These are phyloP conservation scores for Scytalidium lignicola DNA, from an alignment of 2,329 filamentous ascomycete species.

Conservation along the genomic window DNA sequence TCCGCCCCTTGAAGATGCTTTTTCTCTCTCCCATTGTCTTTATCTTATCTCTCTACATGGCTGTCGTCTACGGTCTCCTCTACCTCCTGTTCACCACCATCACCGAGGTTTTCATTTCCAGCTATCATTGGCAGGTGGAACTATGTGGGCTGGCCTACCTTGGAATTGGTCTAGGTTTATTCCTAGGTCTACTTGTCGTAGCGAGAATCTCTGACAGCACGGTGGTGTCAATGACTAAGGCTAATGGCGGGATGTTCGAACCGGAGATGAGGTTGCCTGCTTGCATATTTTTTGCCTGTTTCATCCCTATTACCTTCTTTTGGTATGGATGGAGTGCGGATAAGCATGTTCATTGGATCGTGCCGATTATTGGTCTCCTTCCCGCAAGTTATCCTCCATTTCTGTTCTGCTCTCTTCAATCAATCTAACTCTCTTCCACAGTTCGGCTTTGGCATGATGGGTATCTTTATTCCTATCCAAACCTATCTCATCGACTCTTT, in stretches of 20 bases:
- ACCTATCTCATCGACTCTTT: constrained; percentile 45
- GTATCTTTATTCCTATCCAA: constrained; percentile 38
- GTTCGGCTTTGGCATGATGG: constrained; percentile 42
- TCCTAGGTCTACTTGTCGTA: constrained; percentile 35
- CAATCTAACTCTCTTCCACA: background rate
- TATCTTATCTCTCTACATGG: constrained; percentile 44
- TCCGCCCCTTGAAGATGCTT: constrained; percentile 43
- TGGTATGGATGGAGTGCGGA: constrained; percentile 46
- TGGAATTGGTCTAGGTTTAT: constrained; percentile 37
- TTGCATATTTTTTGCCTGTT: constrained; percentile 37
- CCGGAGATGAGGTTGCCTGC: constrained; percentile 38
- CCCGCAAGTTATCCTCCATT: constrained; percentile 10
- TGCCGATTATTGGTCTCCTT: constrained; percentile 35
- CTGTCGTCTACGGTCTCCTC: constrained; percentile 46
- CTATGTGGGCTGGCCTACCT: constrained; percentile 39
- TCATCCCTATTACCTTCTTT: constrained; percentile 42
- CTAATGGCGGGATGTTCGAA: constrained; percentile 31
- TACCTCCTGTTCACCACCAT: constrained; percentile 51
- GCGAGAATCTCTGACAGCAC: constrained; percentile 39
- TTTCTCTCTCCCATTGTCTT: constrained; percentile 32
- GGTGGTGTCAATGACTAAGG: constrained; percentile 40
- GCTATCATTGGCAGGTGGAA: constrained; percentile 37
- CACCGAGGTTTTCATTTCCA: constrained; percentile 40
- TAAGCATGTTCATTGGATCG: constrained; percentile 37
- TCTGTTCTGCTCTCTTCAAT: background rate